Evolutionary conservation across 1,284 basidiomycete genomes (phyloP).

Genomic region (Stereum hirsutum): DNA sequence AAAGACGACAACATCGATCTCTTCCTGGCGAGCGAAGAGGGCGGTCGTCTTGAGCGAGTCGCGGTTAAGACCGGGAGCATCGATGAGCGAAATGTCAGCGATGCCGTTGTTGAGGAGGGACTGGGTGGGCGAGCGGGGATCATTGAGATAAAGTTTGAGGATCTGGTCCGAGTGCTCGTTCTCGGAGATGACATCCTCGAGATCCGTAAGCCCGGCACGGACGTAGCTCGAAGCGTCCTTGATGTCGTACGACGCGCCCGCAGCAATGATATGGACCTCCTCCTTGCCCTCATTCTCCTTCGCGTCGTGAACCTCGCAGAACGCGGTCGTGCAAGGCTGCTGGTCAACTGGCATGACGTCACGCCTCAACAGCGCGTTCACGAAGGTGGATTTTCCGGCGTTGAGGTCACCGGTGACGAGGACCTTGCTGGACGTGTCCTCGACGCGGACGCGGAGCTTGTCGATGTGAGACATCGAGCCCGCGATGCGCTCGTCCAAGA

Average conservation of each 20-base stretch:
- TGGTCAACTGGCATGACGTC: constrained; percentile 97
- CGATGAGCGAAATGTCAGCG: constrained; percentile 97
- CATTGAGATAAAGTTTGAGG: constrained; percentile 80
- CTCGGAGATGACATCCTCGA: constrained; percentile 78
- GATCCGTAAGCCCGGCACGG: constrained; percentile 55
- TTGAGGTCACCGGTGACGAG: constrained; percentile 99
- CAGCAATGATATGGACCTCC: constrained; percentile 75
- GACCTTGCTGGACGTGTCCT: constrained; percentile 92
- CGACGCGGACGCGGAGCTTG: constrained; percentile 79
- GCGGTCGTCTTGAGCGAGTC: constrained; percentile 96
- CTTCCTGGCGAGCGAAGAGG: constrained; percentile 92
- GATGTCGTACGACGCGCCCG: constrained; percentile 64
- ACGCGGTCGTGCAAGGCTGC: constrained; percentile 95
- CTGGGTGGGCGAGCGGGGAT: constrained; percentile 62
- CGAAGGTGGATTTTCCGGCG: constrained; percentile 97
- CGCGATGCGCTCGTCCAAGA: constrained; percentile 83
- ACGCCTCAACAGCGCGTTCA: constrained; percentile 86
- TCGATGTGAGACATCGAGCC: constrained; percentile 75
- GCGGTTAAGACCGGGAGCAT: constrained; percentile 95
- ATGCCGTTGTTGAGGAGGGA: constrained; percentile 94
- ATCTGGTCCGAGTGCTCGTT: constrained; percentile 67
- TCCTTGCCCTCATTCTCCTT: constrained; percentile 74
- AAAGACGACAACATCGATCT: constrained; percentile 98
- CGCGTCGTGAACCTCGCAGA: constrained; percentile 96
- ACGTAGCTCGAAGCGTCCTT: constrained; percentile 73